Conservation (phyloP, 2,329 filamentous ascomycete species). For the Ophiocordyceps polyrhachis-furcata region DNA sequence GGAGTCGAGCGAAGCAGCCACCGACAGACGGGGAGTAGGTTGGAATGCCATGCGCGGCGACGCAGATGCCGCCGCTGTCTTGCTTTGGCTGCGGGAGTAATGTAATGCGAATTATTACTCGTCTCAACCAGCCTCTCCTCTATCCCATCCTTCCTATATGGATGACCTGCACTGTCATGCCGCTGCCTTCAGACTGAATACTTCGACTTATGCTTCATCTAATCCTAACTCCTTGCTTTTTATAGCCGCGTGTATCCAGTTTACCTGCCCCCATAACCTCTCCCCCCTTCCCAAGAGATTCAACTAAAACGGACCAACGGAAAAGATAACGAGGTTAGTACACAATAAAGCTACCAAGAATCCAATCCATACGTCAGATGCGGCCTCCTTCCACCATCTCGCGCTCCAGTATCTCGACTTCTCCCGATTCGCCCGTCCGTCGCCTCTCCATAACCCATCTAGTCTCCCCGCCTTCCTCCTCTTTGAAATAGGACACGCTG, state of each 20-base stretch:
- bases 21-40: neutral
- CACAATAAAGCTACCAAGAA: neutral
- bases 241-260: neutral
- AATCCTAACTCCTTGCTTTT: neutral
- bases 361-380: conserved; percentile 16
- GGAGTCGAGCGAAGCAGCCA: neutral
- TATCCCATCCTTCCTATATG: too few relatives aligned
- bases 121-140: too few relatives aligned
- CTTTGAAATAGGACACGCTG: conserved; percentile 51
- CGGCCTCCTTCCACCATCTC: conserved; percentile 41
- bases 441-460: conserved; percentile 54
- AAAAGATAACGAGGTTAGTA: neutral
- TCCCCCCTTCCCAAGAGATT: neutral
- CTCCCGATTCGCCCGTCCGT: conserved; percentile 44
- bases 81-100: too few relatives aligned
- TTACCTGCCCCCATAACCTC: too few relatives aligned
- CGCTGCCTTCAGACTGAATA: too few relatives aligned
- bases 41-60: neutral
- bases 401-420: conserved; percentile 44
- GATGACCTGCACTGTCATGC: too few relatives aligned
- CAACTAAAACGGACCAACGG: neutral
- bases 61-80: neutral
- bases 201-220: neutral
- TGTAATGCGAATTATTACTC: too few relatives aligned
- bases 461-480: conserved; percentile 37